phyloP scores from a whole-genome alignment of 2,329 filamentous ascomycete genomes.

The Ceratocystis papillata region DNA sequence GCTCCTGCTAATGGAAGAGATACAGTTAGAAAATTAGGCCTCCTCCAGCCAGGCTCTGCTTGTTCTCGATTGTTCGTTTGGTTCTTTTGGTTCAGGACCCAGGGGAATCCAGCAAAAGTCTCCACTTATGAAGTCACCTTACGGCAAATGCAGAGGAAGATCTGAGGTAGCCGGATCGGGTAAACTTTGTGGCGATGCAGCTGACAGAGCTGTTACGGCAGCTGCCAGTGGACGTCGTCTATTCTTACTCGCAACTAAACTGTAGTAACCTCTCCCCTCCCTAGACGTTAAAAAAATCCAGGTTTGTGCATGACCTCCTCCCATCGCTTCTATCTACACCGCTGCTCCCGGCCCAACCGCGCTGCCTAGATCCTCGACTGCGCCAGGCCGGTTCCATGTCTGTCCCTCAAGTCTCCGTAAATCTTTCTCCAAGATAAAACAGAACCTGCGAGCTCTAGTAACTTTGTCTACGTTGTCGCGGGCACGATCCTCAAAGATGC shows the following conservation, averaged over 20 bases:
- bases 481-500: neutral
- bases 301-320: neutral
- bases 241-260: neutral
- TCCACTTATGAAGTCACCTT: no score
- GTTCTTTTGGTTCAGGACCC: no score
- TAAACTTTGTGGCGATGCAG: neutral
- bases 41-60: no score
- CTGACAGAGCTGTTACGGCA: no score
- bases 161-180: neutral
- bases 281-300: neutral
- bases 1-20: no score
- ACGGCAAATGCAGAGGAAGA: neutral
- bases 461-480: conserved; percentile 2
- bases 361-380: conserved; percentile 56
- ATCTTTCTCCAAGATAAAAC: conserved; percentile 42
- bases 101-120: no score
- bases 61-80: no score
- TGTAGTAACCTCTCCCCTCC: neutral
- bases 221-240: neutral
- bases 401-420: conserved; percentile 52
- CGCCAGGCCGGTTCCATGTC: conserved; percentile 63
- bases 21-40: no score
- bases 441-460: conserved; percentile 24
- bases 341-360: conserved; percentile 1
- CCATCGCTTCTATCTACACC: neutral